Conservation (phyloP, 148 eudicot genomes). For the Heliamphora exappendiculata region DNA sequence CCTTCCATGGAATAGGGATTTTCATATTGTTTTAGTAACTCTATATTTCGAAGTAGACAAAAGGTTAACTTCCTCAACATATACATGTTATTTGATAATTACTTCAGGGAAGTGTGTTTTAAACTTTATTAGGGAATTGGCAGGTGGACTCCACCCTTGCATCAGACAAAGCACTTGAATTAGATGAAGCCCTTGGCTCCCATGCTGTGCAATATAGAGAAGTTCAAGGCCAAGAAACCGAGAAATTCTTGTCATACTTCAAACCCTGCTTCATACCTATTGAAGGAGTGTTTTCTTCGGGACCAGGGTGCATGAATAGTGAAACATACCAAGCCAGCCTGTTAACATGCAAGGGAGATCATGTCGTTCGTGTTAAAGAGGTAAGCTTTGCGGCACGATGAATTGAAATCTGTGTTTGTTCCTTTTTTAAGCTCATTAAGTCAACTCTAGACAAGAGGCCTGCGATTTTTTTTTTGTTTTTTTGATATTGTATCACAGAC, state of each 20-base stretch:
- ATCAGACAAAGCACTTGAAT: slow-evolving; percentile 59
- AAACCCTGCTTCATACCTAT: slow-evolving; percentile 74
- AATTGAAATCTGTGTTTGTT: not conserved
- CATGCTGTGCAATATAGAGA: slow-evolving; percentile 74
- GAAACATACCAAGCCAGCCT: slow-evolving; percentile 45
- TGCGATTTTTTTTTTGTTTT: not conserved
- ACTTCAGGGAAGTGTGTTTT: not conserved
- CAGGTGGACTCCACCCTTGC: slow-evolving; percentile 53
- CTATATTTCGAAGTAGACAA: no score
- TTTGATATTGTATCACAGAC: not conserved
- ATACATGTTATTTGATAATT: not conserved
- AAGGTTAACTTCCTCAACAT: not conserved
- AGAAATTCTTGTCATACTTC: slow-evolving; percentile 68
- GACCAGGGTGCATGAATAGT: slow-evolving; percentile 29
- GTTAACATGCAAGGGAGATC: slow-evolving; percentile 61
- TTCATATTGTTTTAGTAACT: no score
- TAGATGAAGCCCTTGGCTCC: slow-evolving; percentile 64
- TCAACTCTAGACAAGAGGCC: not conserved
- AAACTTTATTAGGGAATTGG: slow-evolving; percentile 3
- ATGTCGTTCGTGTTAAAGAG: slow-evolving; percentile 66
- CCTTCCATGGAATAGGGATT: no score
- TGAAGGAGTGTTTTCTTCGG: slow-evolving; percentile 51
- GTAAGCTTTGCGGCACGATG: slow-evolving; percentile 23
- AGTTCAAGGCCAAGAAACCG: slow-evolving; percentile 74
- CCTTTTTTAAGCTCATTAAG: not conserved